Percentiles rank a stretch among this genome's conserved stretches.
Evolutionary conservation across 2,329 filamentous ascomycete species (phyloP).

Genomic region (Aspergillus ochraceus): DNA sequence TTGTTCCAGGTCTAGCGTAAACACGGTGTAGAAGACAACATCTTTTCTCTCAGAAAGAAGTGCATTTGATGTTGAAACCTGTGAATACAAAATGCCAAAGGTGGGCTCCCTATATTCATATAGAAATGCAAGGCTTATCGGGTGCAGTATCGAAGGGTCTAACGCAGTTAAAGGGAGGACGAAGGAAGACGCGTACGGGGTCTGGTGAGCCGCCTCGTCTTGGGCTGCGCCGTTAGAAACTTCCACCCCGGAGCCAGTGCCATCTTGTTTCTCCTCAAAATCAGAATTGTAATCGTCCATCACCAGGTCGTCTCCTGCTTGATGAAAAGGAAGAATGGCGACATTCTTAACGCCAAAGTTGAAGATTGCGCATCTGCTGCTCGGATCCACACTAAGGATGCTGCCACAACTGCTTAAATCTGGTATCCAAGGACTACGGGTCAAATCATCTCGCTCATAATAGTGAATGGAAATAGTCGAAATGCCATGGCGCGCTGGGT

Average conservation of each 20-base stretch:
- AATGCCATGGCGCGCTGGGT: conserved; percentile 74
- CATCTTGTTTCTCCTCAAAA: conserved; percentile 63
- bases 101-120: conserved; percentile 98
- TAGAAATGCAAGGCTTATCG: conserved; percentile 87
- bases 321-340: conserved; percentile 90
- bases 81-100: conserved; percentile 88
- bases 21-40: conserved; percentile 85
- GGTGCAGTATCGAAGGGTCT: conserved; percentile 82
- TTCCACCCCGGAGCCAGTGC: conserved; percentile 34
- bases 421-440: conserved; percentile 77
- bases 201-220: conserved; percentile 45
- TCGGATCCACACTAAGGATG: conserved; percentile 83
- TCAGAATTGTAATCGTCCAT: conserved; percentile 91
- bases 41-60: conserved; percentile 77
- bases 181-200: conserved; percentile 87
- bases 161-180: conserved; percentile 86
- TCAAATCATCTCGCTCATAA: conserved; percentile 91
- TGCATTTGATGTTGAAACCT: conserved; percentile 69
- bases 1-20: conserved; percentile 91
- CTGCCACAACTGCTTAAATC: conserved; percentile 74
- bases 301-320: conserved; percentile 80
- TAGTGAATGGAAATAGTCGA: conserved; percentile 94
- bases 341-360: conserved; percentile 88
- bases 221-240: conserved; percentile 32
- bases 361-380: conserved; percentile 88